These are phyloP conservation scores for Alternaria gansuensis DNA, from an alignment of 2,329 filamentous ascomycete species.

Conservation along the genomic window DNA sequence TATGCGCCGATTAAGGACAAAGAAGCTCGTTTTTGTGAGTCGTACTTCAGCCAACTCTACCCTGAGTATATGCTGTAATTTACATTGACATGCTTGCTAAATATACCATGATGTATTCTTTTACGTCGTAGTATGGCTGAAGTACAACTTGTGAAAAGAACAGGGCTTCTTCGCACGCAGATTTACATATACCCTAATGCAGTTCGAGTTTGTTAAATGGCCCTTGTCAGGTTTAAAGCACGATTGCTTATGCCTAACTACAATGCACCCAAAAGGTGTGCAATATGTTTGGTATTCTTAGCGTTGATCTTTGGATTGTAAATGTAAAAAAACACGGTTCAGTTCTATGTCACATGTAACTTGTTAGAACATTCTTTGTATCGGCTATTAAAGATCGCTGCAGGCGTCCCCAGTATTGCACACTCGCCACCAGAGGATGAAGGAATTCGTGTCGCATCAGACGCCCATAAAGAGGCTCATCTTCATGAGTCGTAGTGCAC, in stretches of 20 bases:
- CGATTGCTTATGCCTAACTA: background rate
- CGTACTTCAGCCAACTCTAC: too few species aligned
- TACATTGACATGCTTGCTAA: too few species aligned
- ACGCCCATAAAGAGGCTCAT: too few species aligned
- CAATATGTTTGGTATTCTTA: background rate
- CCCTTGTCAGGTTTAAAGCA: background rate
- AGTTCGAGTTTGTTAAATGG: background rate
- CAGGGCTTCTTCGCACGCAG: background rate
- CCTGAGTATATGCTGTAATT: too few species aligned
- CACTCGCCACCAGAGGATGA: background rate
- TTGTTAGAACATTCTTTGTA: background rate
- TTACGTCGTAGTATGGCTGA: too few species aligned
- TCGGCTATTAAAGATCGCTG: slow-evolving; percentile 2
- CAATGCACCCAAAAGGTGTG: background rate
- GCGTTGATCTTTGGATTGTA: background rate
- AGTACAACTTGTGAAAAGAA: too few species aligned
- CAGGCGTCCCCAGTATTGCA: slow-evolving; percentile 11
- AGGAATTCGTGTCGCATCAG: too few species aligned
- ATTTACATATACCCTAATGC: background rate
- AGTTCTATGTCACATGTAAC: background rate
- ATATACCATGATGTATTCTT: too few species aligned
- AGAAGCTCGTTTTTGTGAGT: background rate
- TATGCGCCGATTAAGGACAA: background rate
- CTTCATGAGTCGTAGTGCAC: slow-evolving; percentile 4
- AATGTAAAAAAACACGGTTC: background rate